phyloP scores from a whole-genome alignment of 371 early-diverging fungal genomes.

The Mucor irregularis region DNA sequence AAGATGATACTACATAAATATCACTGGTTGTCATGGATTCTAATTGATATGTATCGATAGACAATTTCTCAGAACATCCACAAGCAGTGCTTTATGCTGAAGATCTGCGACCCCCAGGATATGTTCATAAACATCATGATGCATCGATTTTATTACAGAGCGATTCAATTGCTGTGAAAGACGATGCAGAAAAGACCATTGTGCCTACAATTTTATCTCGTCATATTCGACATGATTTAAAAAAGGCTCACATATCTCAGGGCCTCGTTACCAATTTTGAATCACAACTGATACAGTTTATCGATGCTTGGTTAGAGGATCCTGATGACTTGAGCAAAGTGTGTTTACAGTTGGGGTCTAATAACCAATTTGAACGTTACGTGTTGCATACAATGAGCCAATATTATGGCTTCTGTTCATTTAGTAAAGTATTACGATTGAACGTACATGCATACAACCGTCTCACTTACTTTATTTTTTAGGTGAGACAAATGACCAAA shows the following conservation, averaged over 20 bases:
- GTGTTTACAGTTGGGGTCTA: conserved; percentile 20
- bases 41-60: conserved; percentile 7
- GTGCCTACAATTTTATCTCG: conserved; percentile 10
- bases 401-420: conserved; percentile 32
- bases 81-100: conserved; percentile 34
- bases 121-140: conserved; percentile 5
- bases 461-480: background rate
- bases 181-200: background rate
- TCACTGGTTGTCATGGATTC: background rate
- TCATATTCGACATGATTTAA: conserved; percentile 22
- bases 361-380: conserved; percentile 30
- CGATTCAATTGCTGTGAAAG: background rate
- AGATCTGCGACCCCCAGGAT: conserved; percentile 38
- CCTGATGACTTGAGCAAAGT: conserved; percentile 6
- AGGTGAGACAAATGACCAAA: conserved; percentile 18
- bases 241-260: conserved; percentile 31
- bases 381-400: conserved; percentile 31
- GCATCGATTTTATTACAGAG: background rate
- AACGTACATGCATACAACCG: background rate
- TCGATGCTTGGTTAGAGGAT: conserved; percentile 15
- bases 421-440: conserved; percentile 18
- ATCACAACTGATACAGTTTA: conserved; percentile 24
- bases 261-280: conserved; percentile 29
- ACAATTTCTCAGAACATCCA: conserved; percentile 39
- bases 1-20: background rate